phyloP scores from a whole-genome alignment of 306 rosid genomes.

The Begonia loranthoides region DNA sequence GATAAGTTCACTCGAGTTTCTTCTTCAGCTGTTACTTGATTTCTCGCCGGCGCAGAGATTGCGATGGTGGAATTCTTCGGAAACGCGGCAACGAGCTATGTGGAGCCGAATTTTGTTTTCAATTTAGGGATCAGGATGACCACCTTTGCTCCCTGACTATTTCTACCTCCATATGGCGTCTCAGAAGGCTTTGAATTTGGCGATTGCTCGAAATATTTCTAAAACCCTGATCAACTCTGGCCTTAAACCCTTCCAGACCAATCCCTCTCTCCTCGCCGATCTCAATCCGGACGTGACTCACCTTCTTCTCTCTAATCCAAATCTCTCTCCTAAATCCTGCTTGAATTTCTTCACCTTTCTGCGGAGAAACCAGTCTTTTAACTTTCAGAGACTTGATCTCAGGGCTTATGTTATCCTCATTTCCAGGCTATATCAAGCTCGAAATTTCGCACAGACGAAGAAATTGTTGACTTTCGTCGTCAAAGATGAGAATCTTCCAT shows the following conservation, averaged over 20 bases:
- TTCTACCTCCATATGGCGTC: constrained; percentile 15
- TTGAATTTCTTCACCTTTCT: constrained; percentile 49
- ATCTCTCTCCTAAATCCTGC: constrained; percentile 19
- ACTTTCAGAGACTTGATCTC: constrained; percentile 35
- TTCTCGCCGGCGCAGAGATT: too few species aligned
- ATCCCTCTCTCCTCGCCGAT: constrained; percentile 25
- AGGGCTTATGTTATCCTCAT: constrained; percentile 39
- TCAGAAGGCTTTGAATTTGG: constrained; percentile 19
- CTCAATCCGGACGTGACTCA: constrained; percentile 33
- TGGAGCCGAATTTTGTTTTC: too few species aligned
- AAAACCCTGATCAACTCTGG: constrained; percentile 18
- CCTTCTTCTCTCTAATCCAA: constrained; percentile 48
- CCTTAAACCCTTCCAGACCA: constrained; percentile 16
- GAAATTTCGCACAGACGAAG: constrained; percentile 36
- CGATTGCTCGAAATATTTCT: constrained; percentile 24
- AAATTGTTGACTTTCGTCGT: constrained; percentile 29
- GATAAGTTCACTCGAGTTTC: too few species aligned
- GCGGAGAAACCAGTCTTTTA: constrained; percentile 11
- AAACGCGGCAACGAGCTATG: too few species aligned
- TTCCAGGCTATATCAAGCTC: constrained; percentile 28
- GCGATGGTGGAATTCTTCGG: too few species aligned
- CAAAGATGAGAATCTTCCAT: constrained; percentile 11
- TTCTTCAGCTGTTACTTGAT: too few species aligned
- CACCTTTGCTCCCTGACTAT: too few species aligned
- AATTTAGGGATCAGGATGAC: too few species aligned